Conservation (phyloP, 441 rosid species). For the Aleurites moluccanus region DNA sequence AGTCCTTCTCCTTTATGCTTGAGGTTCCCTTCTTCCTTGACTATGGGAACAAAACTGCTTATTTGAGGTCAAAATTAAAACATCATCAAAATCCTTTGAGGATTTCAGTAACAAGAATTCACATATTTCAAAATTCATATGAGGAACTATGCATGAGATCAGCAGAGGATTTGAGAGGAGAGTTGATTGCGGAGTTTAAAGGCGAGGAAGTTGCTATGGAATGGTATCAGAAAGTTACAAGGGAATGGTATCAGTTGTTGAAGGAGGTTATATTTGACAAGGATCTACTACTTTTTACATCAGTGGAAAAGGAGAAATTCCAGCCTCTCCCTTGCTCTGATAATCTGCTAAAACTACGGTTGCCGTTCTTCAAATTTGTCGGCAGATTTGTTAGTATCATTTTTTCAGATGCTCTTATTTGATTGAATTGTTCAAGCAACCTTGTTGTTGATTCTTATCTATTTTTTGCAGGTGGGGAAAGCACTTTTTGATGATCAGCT, state of each 20-base stretch:
- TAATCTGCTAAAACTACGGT: slow-evolving; percentile 91
- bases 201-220: slow-evolving; percentile 99
- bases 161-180: slow-evolving; percentile 79
- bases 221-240: too few relatives aligned
- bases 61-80: slow-evolving; percentile 90
- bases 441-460: slow-evolving; percentile 23
- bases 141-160: slow-evolving; percentile 88
- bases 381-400: slow-evolving; percentile 89
- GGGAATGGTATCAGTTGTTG: slow-evolving; percentile 95
- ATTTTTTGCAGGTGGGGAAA: slow-evolving; percentile 74
- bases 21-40: slow-evolving; percentile 93
- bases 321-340: slow-evolving; percentile 95
- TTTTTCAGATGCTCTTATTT: slow-evolving; percentile 17
- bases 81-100: slow-evolving; percentile 88
- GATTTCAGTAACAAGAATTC: slow-evolving; percentile 90
- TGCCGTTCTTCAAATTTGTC: slow-evolving; percentile 92
- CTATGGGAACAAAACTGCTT: slow-evolving; percentile 84
- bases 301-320: slow-evolving; percentile 95
- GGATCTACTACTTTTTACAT: slow-evolving; percentile 89
- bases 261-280: slow-evolving; percentile 94
- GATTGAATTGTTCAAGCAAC: not conserved
- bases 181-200: slow-evolving; percentile 87
- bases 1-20: slow-evolving; percentile 88
- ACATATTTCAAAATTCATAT: slow-evolving; percentile 91
- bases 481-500: slow-evolving; percentile 93